Conservation (phyloP, 805 yeast genomes). For the Starmerella apicola region DNA sequence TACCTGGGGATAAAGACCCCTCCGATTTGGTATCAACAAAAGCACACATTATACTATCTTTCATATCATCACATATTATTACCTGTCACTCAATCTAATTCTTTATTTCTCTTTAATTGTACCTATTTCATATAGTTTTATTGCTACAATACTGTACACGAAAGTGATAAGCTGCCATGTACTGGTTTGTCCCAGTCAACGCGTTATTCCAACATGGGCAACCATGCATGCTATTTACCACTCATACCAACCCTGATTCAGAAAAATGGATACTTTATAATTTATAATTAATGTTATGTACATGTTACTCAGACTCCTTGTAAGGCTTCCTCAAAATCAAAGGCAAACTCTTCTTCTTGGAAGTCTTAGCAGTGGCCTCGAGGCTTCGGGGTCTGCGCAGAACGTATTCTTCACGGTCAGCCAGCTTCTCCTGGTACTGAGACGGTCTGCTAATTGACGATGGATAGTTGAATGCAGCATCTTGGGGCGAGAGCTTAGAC, state of each 20-base stretch:
- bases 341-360: conserved; percentile 13
- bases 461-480: conserved; percentile 22
- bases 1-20: too few species aligned
- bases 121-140: too few species aligned
- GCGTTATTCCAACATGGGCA: too few species aligned
- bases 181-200: too few species aligned
- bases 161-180: too few species aligned
- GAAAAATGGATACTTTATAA: background rate
- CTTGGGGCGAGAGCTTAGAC: conserved; percentile 12
- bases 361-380: conserved; percentile 8
- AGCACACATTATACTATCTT: too few species aligned
- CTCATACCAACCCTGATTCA: background rate
- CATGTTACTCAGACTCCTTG: background rate
- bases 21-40: too few species aligned
- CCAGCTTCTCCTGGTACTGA: conserved; percentile 34
- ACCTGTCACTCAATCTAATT: too few species aligned
- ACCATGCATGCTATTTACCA: too few species aligned
- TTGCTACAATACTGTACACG: too few species aligned
- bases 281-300: background rate
- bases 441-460: conserved; percentile 23
- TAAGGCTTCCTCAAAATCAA: conserved; percentile 11
- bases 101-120: too few species aligned
- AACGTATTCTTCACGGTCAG: conserved; percentile 44
- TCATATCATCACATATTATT: too few species aligned
- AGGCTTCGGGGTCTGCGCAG: conserved; percentile 26